Base-by-base conservation (phyloP, 345 rosid genomes). In the Euphorbia pulcherrima region DNA sequence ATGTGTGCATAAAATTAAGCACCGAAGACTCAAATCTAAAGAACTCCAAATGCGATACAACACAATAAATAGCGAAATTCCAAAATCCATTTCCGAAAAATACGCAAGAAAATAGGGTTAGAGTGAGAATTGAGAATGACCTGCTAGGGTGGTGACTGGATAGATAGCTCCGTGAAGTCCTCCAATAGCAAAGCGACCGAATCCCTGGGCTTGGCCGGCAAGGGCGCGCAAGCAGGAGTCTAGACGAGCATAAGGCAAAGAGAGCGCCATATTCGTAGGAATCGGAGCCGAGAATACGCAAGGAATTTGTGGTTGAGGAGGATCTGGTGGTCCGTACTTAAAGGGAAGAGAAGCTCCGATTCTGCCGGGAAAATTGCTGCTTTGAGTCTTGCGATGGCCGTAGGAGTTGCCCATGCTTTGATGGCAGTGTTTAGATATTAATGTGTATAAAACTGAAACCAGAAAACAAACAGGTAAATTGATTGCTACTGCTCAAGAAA, bases 131-230 rank as follows among this genome's bases (percentile, higher is more conserved):
- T 71, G 14, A n/a, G 20, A 2, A 1, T 30, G 71, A 92, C 97
- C 99, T 17, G 83, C 81, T 71, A 94, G 72, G 67, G 87, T 80
- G 74, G 83, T 84, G 83, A 94, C 97, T 56, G 26, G 79, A 67
- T 83, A 87, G 60, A 92, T 70, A 17, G 83, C 80, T 20, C 97
- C 96, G 50, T 75, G 82, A 52, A 91, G 86, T 47, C 99, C 99
- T 44, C 99, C 99, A 40, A 84, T 73, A 69, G 99, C 91, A 57
- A 61, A 68, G 66, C 86, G 89, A 37, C 99, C 97, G 53, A 91
- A 91, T 27, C 99, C 99, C 71, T 94, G 92, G 10, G 96, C 96
- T 39, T 87, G 88, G 57, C 85, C 86, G 33, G 99, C 91, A 44
- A 94, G 97, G 29, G 86, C 85, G 55, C 96, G 89, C 37, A 91